Base-by-base conservation (phyloP, 1,284 basidiomycete species). In the Cryptococcus neoformans region DNA sequence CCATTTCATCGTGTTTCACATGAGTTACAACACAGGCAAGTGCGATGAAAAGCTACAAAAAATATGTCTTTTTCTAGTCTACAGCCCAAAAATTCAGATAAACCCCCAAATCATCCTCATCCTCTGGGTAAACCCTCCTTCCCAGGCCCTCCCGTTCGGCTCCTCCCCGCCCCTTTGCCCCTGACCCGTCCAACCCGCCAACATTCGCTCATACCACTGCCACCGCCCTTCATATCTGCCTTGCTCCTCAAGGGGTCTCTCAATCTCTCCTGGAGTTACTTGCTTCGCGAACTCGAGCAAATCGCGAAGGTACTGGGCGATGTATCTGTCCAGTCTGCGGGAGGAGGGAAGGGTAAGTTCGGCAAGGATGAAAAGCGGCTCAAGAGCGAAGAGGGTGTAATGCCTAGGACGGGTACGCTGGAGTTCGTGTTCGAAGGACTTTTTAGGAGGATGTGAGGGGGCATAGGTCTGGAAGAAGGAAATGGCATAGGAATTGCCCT, bases 311-410 rank as follows among this genome's bases (percentile, higher is more conserved):
- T 62, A 67, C 3, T 9, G 36, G 7, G 56, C 21, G 14, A 62
- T 44, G 7, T 53, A 11, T 4, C 28, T 12, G 9, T 58, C 46
- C 0, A 58, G 53, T 2, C 54, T 16, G 17, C 44, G n/a, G n/a
- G 37, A 12, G 7, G 14, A 14, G 11, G 53, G 44, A 10, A 51
- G 40, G 10, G 62, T 58, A 35, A 51, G 40, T 11, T 55, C 51
- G 2, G 63, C 65, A 35, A 73, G 49, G 44, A 72, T 47, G 62
- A 69, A 68, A 0, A 64, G 48, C 10, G 69, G 58, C 51, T 73
- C 69, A 21, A 73, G 60, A 17, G 61, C 53, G 61, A 72, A 72
- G 34, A 70, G 57, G 16, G 59, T 56, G 53, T 68, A 68, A 51
- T 73, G 72, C 14, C 68, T 49, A 17, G 65, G 64, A 40, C 65